Base-by-base conservation (phyloP, 1,284 basidiomycete species). In the Violaceomyces palustris region DNA sequence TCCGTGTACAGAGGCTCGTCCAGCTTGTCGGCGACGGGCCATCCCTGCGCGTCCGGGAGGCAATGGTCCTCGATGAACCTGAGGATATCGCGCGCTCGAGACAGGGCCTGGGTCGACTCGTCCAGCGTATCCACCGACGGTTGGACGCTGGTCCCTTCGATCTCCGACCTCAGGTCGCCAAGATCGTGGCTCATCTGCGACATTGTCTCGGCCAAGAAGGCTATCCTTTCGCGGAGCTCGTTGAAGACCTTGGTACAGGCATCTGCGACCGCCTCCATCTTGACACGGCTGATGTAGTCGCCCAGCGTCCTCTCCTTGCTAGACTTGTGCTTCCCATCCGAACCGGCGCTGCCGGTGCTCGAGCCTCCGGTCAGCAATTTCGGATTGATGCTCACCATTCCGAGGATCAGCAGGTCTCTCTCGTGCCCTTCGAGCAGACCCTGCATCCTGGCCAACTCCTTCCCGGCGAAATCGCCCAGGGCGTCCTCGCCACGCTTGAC, bases 1-100 rank as follows among this genome's bases (percentile, higher is more conserved):
- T 57, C 45, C 4, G 50, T 45, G 35, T 53, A 57, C 10, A 46
- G 47, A 9, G 35, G 42, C 23, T 28, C 33, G 26, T 47, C 43
- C 24, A 67, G 47, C 43, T 57, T 53, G 41, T 61, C 59, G n/a
- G 64, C 64, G 1, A 58, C 64, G 8, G 66, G 61, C 64, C 66
- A 68, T 10, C 64, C 66, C 38, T 64, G 53, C 11, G 46, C 39
- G 27, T 67, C 63, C 10, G 63, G 65, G 1, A 53, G 50, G 40
- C 63, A 67, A 8, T 43, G 57, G 2, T 40, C 44, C n/a, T 45
- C 24, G 32, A 69, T 50, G 45, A 51, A 64, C 0, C 29, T 21
- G 19, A 45, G 40, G 2, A 67, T 42, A 22, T 59, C 53, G 3
- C 37, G 26, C 5, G 59, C 48, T 2, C 64, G 38, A 11, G 37